Percentiles rank a stretch among this genome's conserved stretches.
Conservation (phyloP, 2,329 filamentous ascomycete genomes). For the Colletotrichum tofieldiae region DNA sequence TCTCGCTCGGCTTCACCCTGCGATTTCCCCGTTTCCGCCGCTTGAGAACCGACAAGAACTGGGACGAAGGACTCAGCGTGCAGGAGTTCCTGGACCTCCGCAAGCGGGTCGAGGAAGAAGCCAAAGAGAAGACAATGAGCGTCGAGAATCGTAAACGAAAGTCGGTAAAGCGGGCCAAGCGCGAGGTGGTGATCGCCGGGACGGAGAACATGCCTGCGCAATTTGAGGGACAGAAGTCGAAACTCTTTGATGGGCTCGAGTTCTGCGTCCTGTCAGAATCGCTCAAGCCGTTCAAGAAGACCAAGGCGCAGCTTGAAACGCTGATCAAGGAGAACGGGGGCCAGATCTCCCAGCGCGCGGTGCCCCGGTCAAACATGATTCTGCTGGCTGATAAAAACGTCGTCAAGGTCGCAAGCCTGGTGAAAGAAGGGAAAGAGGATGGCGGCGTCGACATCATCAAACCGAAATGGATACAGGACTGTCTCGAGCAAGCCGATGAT, state of each 20-base stretch:
- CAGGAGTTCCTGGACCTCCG: constrained; percentile 84
- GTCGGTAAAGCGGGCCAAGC: constrained; percentile 75
- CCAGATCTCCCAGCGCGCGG: constrained; percentile 81
- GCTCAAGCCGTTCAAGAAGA: constrained; percentile 77
- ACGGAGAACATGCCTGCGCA: constrained; percentile 65
- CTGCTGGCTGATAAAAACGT: constrained; percentile 85
- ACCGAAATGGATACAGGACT: constrained; percentile 88
- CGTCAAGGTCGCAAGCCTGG: constrained; percentile 87
- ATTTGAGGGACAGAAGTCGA: constrained; percentile 72
- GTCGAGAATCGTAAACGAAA: constrained; percentile 78
- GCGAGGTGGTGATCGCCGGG: constrained; percentile 80
- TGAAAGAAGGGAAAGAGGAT: constrained; percentile 82
- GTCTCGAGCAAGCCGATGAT: constrained; percentile 72
- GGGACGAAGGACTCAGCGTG: constrained; percentile 84
- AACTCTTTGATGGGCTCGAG: constrained; percentile 81
- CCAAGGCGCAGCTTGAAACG: constrained; percentile 84
- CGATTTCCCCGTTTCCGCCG: constrained; percentile 92
- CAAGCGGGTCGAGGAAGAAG: constrained; percentile 77
- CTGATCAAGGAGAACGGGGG: constrained; percentile 90
- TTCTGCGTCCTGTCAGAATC: constrained; percentile 91
- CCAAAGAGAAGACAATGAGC: constrained; percentile 82
- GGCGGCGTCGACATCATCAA: constrained; percentile 81
- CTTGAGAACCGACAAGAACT: constrained; percentile 85
- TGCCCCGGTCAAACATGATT: constrained; percentile 73
- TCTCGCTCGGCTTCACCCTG: constrained; percentile 82